Base-by-base conservation (phyloP, 2,329 filamentous ascomycete genomes). In the Akanthomyces muscarius region DNA sequence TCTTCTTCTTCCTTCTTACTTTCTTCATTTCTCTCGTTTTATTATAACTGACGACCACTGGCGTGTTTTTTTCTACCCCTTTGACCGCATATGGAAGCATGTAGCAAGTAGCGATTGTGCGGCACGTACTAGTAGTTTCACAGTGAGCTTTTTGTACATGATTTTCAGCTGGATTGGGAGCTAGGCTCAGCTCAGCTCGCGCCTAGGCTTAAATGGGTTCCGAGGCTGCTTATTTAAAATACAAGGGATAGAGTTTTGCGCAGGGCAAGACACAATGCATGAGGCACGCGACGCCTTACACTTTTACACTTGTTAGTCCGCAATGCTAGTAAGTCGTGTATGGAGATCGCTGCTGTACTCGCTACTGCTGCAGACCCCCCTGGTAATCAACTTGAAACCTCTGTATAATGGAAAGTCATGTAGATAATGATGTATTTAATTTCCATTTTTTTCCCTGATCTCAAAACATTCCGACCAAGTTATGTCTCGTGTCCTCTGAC, bases 241-340 rank as follows among this genome's bases (percentile, higher is more conserved):
- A 50, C 11, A 30, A 14, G 23, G 23, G 14, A 50, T 58, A 50
- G 28, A 41, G 53, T 45, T 56, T 45, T 14, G 18, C 18, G 21
- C 11, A 28, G 53, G 38, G 25, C 16, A 56, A 56, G 53, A 7
- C 42, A 18, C 16, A 28, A 30, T 30, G 47, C 56, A 51, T 41
- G 45, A 59, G 38, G 56, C 45, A 59, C 33, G 56, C 45, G 56
- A 50, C 23, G 47, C 41, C 56, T 51, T 51, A 28, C 38, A 58
- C 48, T 7, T 21, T 21, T 21, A 21, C 5, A 33, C 30, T 18
- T 30, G 16, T 55, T 30, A 33, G 41, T 25, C 16, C 18, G 18
- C 25, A 41, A 14, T 11, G 25, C 21, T 14, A 21, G 18, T 33
- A 21, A 8, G 33, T 16, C 23, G 36, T 18, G 23, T 5, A 5